Evolutionary conservation across 1,284 basidiomycete species (phyloP).

Genomic region (Rhodotorula glutinis): DNA sequence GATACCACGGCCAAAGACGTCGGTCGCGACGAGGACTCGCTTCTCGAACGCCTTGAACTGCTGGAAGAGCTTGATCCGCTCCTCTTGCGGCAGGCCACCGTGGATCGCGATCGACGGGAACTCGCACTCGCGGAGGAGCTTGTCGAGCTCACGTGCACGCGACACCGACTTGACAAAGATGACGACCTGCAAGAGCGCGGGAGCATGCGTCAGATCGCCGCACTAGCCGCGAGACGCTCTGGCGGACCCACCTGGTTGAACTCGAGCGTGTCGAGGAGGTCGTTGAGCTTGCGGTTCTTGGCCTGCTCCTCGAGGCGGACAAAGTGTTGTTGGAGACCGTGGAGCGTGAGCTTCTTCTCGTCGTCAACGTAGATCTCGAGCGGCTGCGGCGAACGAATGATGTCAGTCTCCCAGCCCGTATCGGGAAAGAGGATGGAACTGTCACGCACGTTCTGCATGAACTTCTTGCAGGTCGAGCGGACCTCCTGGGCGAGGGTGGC

Average conservation of each 20-base stretch:
- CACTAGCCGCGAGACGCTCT: no score
- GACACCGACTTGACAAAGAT: conserved; percentile 99
- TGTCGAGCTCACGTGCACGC: conserved; percentile 94
- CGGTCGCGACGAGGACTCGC: conserved; percentile 85
- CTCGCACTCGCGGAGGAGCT: conserved; percentile 92
- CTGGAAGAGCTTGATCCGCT: conserved; percentile 95
- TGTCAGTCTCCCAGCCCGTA: neutral
- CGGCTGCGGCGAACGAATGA: conserved; percentile 59
- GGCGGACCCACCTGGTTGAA: conserved; percentile 85
- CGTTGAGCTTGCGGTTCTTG: conserved; percentile 98
- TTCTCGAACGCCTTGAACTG: conserved; percentile 99
- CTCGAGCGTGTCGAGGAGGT: conserved; percentile 90
- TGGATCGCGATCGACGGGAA: conserved; percentile 98
- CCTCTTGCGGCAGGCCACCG: conserved; percentile 88
- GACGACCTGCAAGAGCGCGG: conserved; percentile 68
- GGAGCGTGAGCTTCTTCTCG: conserved; percentile 96
- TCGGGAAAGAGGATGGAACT: neutral
- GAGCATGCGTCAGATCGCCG: no score
- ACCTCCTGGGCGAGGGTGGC: conserved; percentile 98
- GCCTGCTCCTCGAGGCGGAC: conserved; percentile 90
- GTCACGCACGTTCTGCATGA: conserved; percentile 87
- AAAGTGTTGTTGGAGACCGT: conserved; percentile 98
- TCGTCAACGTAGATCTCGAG: conserved; percentile 99
- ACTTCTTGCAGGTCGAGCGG: conserved; percentile 97
- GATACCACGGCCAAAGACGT: conserved; percentile 95